Evolutionary conservation across 1,284 basidiomycete species (phyloP).

Genomic region (Sporisorium graminicola): DNA sequence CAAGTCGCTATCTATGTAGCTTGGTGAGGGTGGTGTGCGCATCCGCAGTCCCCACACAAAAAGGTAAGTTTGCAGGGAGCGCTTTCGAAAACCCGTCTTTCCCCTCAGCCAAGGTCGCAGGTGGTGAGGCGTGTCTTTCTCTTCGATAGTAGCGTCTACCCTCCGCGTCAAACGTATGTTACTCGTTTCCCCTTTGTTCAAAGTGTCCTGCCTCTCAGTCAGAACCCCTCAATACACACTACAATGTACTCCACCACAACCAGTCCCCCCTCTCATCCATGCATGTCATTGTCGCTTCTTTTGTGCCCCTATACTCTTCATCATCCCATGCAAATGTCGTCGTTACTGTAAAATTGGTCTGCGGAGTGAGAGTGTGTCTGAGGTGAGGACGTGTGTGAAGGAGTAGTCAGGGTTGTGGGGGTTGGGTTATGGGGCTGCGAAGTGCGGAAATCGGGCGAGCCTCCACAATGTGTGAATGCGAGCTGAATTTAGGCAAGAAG

Average conservation of each 20-base stretch:
- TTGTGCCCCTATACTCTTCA: background rate
- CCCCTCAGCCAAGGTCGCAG: background rate
- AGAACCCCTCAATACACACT: background rate
- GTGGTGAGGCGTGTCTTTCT: background rate
- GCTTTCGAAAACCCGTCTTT: background rate
- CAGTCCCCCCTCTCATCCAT: conserved; percentile 1
- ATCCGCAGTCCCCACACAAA: conserved; percentile 18
- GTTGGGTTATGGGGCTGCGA: no score
- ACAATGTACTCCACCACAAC: background rate
- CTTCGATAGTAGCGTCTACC: background rate
- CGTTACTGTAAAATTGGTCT: background rate
- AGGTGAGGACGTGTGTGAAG: background rate
- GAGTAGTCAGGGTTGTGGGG: background rate
- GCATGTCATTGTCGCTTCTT: conserved; percentile 14
- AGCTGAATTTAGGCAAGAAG: background rate
- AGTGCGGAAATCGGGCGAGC: background rate
- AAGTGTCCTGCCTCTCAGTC: background rate
- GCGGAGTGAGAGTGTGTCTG: background rate
- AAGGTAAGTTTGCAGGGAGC: conserved; percentile 41
- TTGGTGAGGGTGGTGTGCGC: background rate
- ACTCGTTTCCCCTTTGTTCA: background rate
- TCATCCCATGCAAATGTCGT: background rate
- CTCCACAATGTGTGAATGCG: background rate
- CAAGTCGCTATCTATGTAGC: background rate
- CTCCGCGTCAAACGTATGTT: background rate